Evolutionary conservation across 2,329 filamentous ascomycete species (phyloP).

Genomic region (Penicillium sp.): DNA sequence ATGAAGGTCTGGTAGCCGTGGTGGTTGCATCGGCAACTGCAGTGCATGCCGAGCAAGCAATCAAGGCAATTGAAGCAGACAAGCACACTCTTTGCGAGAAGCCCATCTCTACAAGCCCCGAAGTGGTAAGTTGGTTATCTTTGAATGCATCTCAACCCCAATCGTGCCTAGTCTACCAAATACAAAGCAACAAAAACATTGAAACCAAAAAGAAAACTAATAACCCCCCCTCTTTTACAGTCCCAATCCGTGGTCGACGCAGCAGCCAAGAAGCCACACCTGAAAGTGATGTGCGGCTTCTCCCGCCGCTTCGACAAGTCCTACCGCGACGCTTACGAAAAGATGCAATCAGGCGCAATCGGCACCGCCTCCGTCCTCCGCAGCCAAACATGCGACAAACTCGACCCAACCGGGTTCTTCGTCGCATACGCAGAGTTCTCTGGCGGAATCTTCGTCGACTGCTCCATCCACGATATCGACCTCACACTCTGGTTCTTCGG

Average conservation of each 20-base stretch:
- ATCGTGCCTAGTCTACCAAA: neutral
- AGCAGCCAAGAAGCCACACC: constrained; percentile 53
- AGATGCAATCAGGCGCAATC: constrained; percentile 55
- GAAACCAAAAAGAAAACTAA: neutral
- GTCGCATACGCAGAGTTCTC: constrained; percentile 64
- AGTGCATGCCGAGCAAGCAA: constrained; percentile 57
- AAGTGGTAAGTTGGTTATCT: constrained; percentile 48
- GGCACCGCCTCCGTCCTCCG: constrained; percentile 61
- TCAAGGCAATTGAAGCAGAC: constrained; percentile 55
- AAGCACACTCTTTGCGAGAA: constrained; percentile 60
- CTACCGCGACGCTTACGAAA: constrained; percentile 59
- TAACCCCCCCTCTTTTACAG: constrained; percentile 33
- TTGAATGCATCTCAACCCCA: neutral
- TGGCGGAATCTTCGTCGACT: constrained; percentile 70
- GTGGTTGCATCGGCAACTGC: constrained; percentile 56
- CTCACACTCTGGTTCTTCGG: constrained; percentile 64
- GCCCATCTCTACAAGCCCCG: constrained; percentile 54
- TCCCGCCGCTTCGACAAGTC: constrained; percentile 65
- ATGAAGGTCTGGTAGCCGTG: constrained; percentile 55
- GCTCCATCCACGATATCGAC: constrained; percentile 69
- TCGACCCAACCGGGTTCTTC: constrained; percentile 65
- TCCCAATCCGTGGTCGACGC: constrained; percentile 60
- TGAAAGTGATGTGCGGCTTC: constrained; percentile 67
- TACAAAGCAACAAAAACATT: neutral
- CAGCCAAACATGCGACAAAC: constrained; percentile 66